These are phyloP conservation scores for Pelargonium fulgidum DNA, from an alignment of 441 rosid genomes.

Conservation along the genomic window DNA sequence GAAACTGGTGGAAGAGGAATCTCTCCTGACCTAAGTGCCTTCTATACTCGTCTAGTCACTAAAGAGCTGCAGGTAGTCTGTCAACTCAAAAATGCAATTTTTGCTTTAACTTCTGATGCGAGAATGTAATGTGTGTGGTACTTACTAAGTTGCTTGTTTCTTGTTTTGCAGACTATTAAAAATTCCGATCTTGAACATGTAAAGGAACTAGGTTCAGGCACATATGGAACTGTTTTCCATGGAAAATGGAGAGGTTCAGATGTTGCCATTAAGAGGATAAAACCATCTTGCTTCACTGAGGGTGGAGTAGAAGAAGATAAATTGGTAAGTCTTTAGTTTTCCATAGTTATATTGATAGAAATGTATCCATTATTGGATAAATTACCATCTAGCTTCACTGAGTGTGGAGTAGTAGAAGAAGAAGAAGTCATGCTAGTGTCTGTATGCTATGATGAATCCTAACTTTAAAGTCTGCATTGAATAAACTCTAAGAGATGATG, in stretches of 20 bases:
- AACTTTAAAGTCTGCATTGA: neutral
- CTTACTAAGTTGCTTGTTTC: neutral
- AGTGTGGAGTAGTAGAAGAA: constrained; percentile 13
- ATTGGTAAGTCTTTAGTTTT: constrained; percentile 23
- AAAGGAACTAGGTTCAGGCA: constrained; percentile 36
- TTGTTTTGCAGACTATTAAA: constrained; percentile 29
- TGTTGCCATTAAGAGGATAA: constrained; percentile 38
- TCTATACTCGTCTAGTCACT: constrained; percentile 21
- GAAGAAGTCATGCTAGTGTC: constrained; percentile 7
- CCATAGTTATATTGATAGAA: neutral
- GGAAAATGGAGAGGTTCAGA: constrained; percentile 44
- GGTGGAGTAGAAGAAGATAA: constrained; percentile 22
- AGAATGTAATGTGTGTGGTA: neutral
- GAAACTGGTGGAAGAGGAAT: constrained; percentile 16
- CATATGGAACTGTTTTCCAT: constrained; percentile 35
- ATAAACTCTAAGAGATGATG: neutral
- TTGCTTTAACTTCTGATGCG: neutral
- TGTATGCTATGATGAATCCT: neutral
- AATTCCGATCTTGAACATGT: constrained; percentile 30
- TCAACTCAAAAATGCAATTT: constrained; percentile 9
- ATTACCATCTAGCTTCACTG: constrained; percentile 29
- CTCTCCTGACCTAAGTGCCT: constrained; percentile 17
- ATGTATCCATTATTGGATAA: neutral
- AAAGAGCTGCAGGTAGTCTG: constrained; percentile 33
- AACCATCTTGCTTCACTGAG: constrained; percentile 31